phyloP scores from a whole-genome alignment of 768 basidiomycete genomes.

The Boletellus emodensis region DNA sequence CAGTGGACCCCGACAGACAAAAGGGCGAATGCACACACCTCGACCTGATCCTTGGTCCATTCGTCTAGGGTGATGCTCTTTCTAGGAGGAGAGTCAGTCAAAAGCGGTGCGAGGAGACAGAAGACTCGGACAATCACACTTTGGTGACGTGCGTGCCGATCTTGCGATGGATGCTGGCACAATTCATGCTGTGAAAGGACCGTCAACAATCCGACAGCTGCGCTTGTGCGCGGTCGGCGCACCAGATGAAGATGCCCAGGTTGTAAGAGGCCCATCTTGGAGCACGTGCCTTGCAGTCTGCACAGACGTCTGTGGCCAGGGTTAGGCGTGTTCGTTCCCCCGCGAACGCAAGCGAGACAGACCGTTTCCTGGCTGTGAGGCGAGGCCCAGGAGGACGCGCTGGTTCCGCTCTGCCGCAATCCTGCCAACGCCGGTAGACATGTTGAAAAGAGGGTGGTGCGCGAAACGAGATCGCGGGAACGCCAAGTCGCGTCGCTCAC shows the following conservation, averaged over 20 bases:
- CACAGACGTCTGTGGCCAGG: conserved; percentile 65
- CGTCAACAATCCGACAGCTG: too few relatives aligned
- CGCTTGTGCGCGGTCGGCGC: conserved; percentile 11
- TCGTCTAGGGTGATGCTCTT: conserved; percentile 88
- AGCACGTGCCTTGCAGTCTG: conserved; percentile 84
- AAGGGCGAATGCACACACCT: conserved; percentile 45
- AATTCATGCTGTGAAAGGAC: conserved; percentile 55
- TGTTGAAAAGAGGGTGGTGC: conserved; percentile 2
- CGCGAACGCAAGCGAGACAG: conserved; percentile 14
- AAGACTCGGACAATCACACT: conserved; percentile 56
- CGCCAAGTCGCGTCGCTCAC: too few relatives aligned
- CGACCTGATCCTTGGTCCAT: conserved; percentile 87
- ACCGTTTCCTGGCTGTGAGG: conserved; percentile 78
- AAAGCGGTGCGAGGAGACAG: neutral
- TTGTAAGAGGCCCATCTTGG: conserved; percentile 91
- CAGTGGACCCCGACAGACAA: conserved; percentile 1
- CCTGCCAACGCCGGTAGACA: conserved; percentile 44
- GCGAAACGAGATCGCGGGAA: too few relatives aligned
- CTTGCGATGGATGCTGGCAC: conserved; percentile 91
- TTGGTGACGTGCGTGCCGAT: conserved; percentile 92
- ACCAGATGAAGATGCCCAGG: conserved; percentile 88
- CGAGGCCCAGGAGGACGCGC: conserved; percentile 63
- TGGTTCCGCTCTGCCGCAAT: conserved; percentile 64
- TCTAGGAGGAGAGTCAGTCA: conserved; percentile 36
- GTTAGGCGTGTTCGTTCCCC: conserved; percentile 6